Base-by-base conservation (phyloP, 2,329 filamentous ascomycete species). In the Intubia oerlemansii region DNA sequence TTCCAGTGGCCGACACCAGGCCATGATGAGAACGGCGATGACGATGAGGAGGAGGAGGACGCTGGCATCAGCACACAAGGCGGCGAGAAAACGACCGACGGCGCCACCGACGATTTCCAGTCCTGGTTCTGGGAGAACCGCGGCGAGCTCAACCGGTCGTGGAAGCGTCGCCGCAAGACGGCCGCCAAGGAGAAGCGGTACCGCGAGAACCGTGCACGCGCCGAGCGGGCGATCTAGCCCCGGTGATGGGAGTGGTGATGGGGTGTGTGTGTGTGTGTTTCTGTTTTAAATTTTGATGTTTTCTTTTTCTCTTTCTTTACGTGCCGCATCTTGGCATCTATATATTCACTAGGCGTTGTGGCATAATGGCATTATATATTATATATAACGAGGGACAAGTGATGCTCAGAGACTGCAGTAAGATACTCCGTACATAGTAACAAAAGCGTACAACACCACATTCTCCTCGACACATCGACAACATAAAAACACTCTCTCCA, bases 101-200 rank as follows among this genome's bases (percentile, higher is more conserved):
- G 44, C 8, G 52, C 46, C 5, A 59, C 50, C 25, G 64, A 72
- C 35, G n/a, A 21, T 21, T 74, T 74, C 39, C 63, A 70, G 42
- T 60, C 65, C 32, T 72, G 65, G 58, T 77, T 77, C 47, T 76
- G 68, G 59, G 63, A 73, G 39, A 63, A 72, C 36, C 52, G 71
- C 11, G 60, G 70, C 2, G 63, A 75, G 22, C 51, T 72, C 30
- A 76, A 73, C 42, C 51, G 62, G 30, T 64, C 66, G 10, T 77
- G 71, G 71, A 72, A 70, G 52, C 62, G 57, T 44, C 54, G 70
- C 32, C 57, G 65, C 38, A 73, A 72, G 53, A 50, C 57, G 34
- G 67, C 56, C 4, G 55, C 59, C 18, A 77, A 77, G 55, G 66
- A 73, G 47, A 72, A 67, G 53, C 56, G 69, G 27, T 70, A 74